Base-by-base conservation (phyloP, 106 monocot genomes). In the Dendrobium nobile region DNA sequence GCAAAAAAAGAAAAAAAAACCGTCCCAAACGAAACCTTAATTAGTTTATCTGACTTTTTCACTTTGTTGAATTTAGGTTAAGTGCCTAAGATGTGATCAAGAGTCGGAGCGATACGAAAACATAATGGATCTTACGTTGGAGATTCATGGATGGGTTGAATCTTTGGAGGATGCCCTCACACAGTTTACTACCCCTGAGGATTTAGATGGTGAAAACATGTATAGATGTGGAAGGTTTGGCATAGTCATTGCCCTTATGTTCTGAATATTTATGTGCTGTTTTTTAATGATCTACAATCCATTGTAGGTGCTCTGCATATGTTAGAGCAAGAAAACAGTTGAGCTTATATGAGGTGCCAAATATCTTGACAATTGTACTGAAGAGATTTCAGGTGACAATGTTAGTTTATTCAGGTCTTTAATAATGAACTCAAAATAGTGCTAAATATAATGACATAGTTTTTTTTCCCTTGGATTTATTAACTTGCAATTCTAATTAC, bases 181-280 rank as follows among this genome's bases (percentile, higher is more conserved):
- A 45, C 97, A 97, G 73, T 97, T 97, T 84, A 97, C 97, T 79
- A 86, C 97, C 67, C 86, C 92, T 15, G 97, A 97, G 82, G 97
- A 97, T 86, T 91, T 97, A 75, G 97, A 97, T 89, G 97, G 97
- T 9, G 97, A 97, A 27, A 97, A 97, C 81, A 94, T 92, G 97
- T 97, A 97, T 67, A 90, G 87, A 91, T 97, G 97, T 85, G 94
- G 94, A 87, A 97, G 97, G 97, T 97, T 72, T 67, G 77, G 48
- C 7, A 47, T 74, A 45, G 22, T 67, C 10, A 11, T 31, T 45
- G 41, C 40, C 33, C 54, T 65, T 28, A 9, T 55, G 51, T 44
- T 73, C 20, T 37, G 5, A 16, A 22, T 13, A 45, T 75, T 31
- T 58, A 54, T 40, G 7, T 68, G 24, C 27, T 41, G 4, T 67